A percentile compares a stretch with the other conserved stretches of the same genome.
Evolutionary conservation across 2,329 filamentous ascomycete species (phyloP).

Genomic region (Emergomyces pasteurianus): DNA sequence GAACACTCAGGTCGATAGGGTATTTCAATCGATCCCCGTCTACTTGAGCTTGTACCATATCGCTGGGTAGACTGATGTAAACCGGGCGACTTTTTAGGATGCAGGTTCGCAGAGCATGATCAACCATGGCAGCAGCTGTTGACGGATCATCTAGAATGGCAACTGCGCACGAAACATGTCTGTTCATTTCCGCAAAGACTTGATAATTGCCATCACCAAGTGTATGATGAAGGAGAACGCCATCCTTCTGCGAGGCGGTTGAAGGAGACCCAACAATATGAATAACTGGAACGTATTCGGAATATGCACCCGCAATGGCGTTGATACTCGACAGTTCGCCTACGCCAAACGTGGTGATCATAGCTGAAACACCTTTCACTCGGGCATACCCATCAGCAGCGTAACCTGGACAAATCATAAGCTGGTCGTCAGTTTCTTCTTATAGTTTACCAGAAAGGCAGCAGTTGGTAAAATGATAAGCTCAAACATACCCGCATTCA

Average conservation of each 20-base stretch:
- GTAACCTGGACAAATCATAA: conserved; percentile 38
- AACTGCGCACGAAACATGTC: conserved; percentile 57
- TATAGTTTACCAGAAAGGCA: neutral
- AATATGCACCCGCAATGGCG: conserved; percentile 61
- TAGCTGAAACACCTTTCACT: conserved; percentile 55
- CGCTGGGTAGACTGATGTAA: conserved; percentile 72
- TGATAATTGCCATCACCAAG: conserved; percentile 69
- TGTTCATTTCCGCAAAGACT: conserved; percentile 69
- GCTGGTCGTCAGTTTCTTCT: neutral
- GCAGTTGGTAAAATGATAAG: neutral
- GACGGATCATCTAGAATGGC: conserved; percentile 58
- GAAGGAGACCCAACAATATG: conserved; percentile 48
- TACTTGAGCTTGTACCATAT: conserved; percentile 65
- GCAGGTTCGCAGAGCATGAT: conserved; percentile 63
- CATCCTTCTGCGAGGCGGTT: conserved; percentile 35
- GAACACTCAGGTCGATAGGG: conserved; percentile 54
- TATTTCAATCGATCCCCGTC: conserved; percentile 60
- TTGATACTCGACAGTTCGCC: conserved; percentile 58
- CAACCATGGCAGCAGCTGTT: conserved; percentile 63
- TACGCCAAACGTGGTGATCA: conserved; percentile 66
- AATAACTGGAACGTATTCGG: conserved; percentile 58
- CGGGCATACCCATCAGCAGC: conserved; percentile 71
- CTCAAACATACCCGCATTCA: conserved; percentile 40
- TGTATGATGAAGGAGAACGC: conserved; percentile 51
- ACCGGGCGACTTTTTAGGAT: conserved; percentile 64